Conservation (phyloP, 1,284 basidiomycete species). For the Pseudomicrostroma phylloplanum region DNA sequence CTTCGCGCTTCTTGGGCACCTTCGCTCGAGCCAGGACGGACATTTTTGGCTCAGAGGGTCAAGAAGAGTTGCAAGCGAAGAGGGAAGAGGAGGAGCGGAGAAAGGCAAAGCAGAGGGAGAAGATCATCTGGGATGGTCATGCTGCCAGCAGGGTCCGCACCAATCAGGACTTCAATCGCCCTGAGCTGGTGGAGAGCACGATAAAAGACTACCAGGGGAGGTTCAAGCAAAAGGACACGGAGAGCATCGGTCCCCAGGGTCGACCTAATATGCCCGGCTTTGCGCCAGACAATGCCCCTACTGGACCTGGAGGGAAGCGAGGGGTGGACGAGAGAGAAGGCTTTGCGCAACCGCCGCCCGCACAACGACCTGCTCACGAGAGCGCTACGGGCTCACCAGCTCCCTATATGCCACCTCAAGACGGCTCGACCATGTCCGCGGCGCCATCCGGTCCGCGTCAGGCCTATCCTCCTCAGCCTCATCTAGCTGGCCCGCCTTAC, state of each 20-base stretch:
- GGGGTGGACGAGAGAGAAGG: background rate
- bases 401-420: conserved; percentile 6
- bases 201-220: conserved; percentile 25
- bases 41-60: conserved; percentile 31
- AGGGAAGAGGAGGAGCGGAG: conserved; percentile 38
- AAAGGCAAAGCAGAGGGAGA: conserved; percentile 41
- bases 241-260: conserved; percentile 27
- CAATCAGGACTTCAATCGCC: conserved; percentile 20
- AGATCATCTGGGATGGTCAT: conserved; percentile 49
- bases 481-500: conserved; percentile 13
- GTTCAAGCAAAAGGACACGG: conserved; percentile 19
- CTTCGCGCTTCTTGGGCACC: conserved; percentile 36
- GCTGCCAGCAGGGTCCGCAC: conserved; percentile 28
- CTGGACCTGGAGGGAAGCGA: background rate
- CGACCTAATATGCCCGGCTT: conserved; percentile 11
- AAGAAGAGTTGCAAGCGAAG: conserved; percentile 33
- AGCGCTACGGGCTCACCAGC: background rate
- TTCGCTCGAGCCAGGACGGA: conserved; percentile 42
- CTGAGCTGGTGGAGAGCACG: conserved; percentile 25
- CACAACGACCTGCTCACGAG: background rate
- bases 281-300: conserved; percentile 1
- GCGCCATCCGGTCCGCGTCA: conserved; percentile 26
- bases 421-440: background rate
- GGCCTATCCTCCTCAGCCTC: conserved; percentile 32
- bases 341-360: background rate